Evolutionary conservation across 2,329 filamentous ascomycete genomes (phyloP).

Genomic region (Aspergillus glaucus): DNA sequence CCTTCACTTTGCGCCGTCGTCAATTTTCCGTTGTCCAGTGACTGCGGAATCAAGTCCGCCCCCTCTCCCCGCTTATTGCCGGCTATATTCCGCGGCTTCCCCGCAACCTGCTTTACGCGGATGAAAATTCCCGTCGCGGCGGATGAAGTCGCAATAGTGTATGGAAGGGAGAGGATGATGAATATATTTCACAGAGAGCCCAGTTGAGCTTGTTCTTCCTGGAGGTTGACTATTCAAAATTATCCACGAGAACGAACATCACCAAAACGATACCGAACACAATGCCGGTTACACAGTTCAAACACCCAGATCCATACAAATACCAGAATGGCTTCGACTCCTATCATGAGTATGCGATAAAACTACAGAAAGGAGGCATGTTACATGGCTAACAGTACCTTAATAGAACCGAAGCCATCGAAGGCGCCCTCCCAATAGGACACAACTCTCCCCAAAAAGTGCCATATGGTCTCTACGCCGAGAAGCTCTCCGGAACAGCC

Average conservation of each 20-base stretch:
- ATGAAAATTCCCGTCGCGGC: slow-evolving; percentile 3
- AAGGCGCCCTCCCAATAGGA: slow-evolving; percentile 66
- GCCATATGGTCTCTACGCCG: slow-evolving; percentile 71
- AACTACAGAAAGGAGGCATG: background rate
- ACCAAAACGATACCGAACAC: slow-evolving; percentile 4
- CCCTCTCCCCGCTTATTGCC: slow-evolving; percentile 13
- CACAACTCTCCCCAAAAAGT: slow-evolving; percentile 79
- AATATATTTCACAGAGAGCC: background rate
- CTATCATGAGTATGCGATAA: slow-evolving; percentile 63
- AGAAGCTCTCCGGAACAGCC: slow-evolving; percentile 67
- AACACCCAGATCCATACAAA: slow-evolving; percentile 60
- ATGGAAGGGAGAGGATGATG: no score
- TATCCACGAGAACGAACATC: background rate
- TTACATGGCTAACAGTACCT: slow-evolving; percentile 8
- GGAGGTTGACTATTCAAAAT: background rate
- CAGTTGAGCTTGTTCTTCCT: background rate
- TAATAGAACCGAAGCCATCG: slow-evolving; percentile 65
- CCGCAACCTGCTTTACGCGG: background rate
- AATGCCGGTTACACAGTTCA: slow-evolving; percentile 62
- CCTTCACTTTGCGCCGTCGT: background rate
- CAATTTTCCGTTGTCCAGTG: background rate
- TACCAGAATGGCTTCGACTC: slow-evolving; percentile 75
- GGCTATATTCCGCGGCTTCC: slow-evolving; percentile 7
- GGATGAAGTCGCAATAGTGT: no score
- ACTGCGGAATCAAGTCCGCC: slow-evolving; percentile 4